Evolutionary conservation across 1,139 yeast genomes (phyloP), one percentile per base, ranked within the genome.

Genomic region (Geotrichum restrictum): DNA sequence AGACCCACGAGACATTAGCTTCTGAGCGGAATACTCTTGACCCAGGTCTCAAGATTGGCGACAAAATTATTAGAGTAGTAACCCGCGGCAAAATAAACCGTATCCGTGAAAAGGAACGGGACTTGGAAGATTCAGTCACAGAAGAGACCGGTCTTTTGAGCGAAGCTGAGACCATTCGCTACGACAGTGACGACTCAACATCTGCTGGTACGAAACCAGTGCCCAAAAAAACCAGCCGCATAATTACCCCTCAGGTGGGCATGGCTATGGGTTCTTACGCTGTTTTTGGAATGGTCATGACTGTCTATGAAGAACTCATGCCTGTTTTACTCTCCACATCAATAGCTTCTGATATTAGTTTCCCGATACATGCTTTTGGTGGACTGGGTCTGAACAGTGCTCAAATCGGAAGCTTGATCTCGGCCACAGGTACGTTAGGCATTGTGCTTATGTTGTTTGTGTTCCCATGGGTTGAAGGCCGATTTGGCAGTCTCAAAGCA

Each of bases 311-410:
- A 48, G 86, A 82, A 63, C 79, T 82, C 56, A 66, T 81, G 44
- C 86, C 88, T 8, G 78, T 82, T 3, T 77, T 79, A 53, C 66
- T 81, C 21, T 83, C 85, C 0, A 72, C 81, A n/a, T 68, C 63
- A 37, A 40, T 54, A 10, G 41, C 45, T 59, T 45, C 55, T 13
- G 42, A 14, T 3, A 69, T 80, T 16, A 60, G 66, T 36, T 80
- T 82, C 62, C 82, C 82, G 0, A 73, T 75, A 62, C 64, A 62
- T 37, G 67, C 78, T 18, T 66, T 64, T 6, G 83, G 83, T 45
- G 83, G 83, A 0, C 66, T 78, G 46, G 79, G 80, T 10, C 69
- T 69, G 62, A 65, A 67, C 41, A 69, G 82, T 14, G 70, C 70
- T 50, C 72, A 74, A 39, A 81, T 82, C 49, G 88, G 87, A 43